Evolutionary conservation across 164 flowering plant species (phyloP), one percentile per base, ranked within the genome.

Genomic region (Aristolochia californica): DNA sequence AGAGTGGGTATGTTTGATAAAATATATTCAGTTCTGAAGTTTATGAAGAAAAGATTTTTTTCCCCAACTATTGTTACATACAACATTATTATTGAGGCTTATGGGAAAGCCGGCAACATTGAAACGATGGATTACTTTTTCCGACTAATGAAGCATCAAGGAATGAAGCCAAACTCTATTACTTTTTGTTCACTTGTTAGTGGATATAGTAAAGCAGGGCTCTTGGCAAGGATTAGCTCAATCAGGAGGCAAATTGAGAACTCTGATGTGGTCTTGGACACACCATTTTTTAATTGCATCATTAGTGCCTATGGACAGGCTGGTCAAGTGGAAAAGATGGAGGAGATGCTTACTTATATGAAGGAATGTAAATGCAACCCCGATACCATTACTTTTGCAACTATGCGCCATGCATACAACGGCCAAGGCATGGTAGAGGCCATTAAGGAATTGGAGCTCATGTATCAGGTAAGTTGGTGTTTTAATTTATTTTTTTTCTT

Each of bases 101-200:
- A 68, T 76, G 95, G 94, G 20, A 80, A 62, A 62, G 80, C 75
- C 17, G 87, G 88, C 48, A 66, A 80, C 47, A 72, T 83, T n/a
- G 79, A 76, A 66, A 72, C 76, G 58, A 85, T 91, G 97, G 93
- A 85, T 5, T 74, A 77, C 18, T 71, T 72, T 52, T 93, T 87
- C 68, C 69, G 57, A 58, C 74, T 71, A 49, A 84, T 89, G 97
- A 88, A 89, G 73, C 74, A 80, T 75, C 74, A 62, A 65, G 97
- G 98, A 18, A 47, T 87, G 72, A 93, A 84, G 77, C 98, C 97
- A 25, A 85, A 80, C 64, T 73, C 85, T 20, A 59, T 89, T 47
- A 93, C 99, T 10, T 89, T 85, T 61, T 83, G 87, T 68, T 82
- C 94, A 45, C 85, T 89, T 60, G 79, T 89, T 2, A 78, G 67